A percentile compares a stretch with the other conserved stretches of the same genome.
Evolutionary conservation across 2,329 filamentous ascomycete species (phyloP).

Genomic region (Fusarium staphyleae): DNA sequence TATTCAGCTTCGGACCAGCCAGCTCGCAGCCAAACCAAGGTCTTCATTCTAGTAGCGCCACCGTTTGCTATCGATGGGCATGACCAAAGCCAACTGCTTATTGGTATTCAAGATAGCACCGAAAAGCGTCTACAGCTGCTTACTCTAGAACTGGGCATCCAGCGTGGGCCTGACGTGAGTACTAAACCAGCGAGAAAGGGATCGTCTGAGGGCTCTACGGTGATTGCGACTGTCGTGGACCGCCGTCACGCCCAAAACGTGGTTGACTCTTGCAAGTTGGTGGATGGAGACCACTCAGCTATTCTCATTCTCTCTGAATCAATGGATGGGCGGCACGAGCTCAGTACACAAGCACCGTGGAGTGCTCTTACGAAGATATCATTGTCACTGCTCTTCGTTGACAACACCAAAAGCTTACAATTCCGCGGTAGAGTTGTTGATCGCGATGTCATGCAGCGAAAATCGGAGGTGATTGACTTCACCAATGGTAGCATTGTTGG

Average conservation of each 20-base stretch:
- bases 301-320: conserved; percentile 75
- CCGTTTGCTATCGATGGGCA: conserved; percentile 61
- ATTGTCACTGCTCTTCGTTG: conserved; percentile 65
- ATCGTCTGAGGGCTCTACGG: conserved; percentile 25
- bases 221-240: conserved; percentile 52
- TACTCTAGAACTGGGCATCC: conserved; percentile 64
- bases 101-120: conserved; percentile 74
- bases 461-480: conserved; percentile 55
- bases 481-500: conserved; percentile 57
- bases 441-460: conserved; percentile 58
- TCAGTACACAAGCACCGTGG: conserved; percentile 80
- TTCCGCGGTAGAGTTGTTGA: conserved; percentile 60
- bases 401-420: conserved; percentile 67
- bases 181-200: conserved; percentile 35
- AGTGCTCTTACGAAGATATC: conserved; percentile 72
- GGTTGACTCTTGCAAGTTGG: conserved; percentile 74
- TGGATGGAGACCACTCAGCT: conserved; percentile 70
- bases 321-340: conserved; percentile 66
- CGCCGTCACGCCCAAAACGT: conserved; percentile 70
- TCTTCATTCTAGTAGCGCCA: conserved; percentile 72
- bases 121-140: conserved; percentile 73
- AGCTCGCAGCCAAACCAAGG: conserved; percentile 62
- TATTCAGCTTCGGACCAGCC: conserved; percentile 64
- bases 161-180: conserved; percentile 43
- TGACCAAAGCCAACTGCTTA: conserved; percentile 62